Conservation (phyloP, 1,284 basidiomycete species). For the Cryptococcus sp. region DNA sequence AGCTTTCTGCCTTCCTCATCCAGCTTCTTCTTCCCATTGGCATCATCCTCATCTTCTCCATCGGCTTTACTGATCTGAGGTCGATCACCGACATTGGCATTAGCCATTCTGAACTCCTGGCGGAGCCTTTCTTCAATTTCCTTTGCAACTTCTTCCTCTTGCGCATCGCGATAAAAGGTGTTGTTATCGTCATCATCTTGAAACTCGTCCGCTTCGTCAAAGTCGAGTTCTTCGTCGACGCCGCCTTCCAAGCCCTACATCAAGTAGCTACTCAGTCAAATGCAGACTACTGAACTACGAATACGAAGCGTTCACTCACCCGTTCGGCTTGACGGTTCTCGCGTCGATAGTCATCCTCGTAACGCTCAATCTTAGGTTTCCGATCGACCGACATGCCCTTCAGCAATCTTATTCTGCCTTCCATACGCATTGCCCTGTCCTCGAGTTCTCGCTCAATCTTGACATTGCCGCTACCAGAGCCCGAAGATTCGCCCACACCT, state of each 20-base stretch:
- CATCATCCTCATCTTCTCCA: slow-evolving; percentile 39
- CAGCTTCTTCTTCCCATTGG: slow-evolving; percentile 37
- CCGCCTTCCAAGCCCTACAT: slow-evolving; percentile 45
- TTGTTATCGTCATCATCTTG: slow-evolving; percentile 51
- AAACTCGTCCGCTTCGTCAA: slow-evolving; percentile 47
- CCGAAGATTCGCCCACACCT: not conserved
- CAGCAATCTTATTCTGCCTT: slow-evolving; percentile 25
- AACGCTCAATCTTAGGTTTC: slow-evolving; percentile 33
- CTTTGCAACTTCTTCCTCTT: slow-evolving; percentile 47
- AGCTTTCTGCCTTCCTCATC: slow-evolving; percentile 40
- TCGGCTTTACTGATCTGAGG: slow-evolving; percentile 41
- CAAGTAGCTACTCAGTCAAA: not conserved
- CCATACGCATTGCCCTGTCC: slow-evolving; percentile 33
- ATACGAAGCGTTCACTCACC: slow-evolving; percentile 22
- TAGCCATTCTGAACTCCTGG: slow-evolving; percentile 45
- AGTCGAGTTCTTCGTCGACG: slow-evolving; percentile 48
- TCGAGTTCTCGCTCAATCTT: slow-evolving; percentile 28
- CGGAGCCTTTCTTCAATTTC: slow-evolving; percentile 43
- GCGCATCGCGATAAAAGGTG: slow-evolving; percentile 45
- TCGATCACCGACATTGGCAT: slow-evolving; percentile 45
- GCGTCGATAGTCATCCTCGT: slow-evolving; percentile 40
- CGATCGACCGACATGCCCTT: slow-evolving; percentile 19
- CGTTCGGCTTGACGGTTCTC: slow-evolving; percentile 39
- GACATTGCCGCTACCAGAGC: slow-evolving; percentile 9
- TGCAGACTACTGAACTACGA: not conserved